These are phyloP conservation scores for Globisporangium carolinianum DNA, from an alignment of 352 stramenopile species.

Conservation along the genomic window DNA sequence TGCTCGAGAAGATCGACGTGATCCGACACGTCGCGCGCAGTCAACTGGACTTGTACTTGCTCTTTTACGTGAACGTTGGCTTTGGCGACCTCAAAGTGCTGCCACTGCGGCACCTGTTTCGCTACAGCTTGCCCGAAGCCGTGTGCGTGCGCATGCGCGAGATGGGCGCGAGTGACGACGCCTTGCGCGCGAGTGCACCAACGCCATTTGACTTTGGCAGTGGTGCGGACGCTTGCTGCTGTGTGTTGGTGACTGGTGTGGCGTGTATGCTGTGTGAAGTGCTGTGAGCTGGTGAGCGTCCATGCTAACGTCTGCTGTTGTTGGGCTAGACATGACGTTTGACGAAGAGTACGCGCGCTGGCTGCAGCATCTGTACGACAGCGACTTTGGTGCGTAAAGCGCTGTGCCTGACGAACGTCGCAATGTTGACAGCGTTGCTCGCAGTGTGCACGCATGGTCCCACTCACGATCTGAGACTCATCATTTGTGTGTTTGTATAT, in stretches of 20 bases:
- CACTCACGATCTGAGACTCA: neutral
- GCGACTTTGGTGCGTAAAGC: slow-evolving; percentile 59
- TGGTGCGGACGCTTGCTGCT: slow-evolving; percentile 14
- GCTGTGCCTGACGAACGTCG: neutral
- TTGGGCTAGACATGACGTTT: slow-evolving; percentile 47
- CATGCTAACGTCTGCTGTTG: neutral
- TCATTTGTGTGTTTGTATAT: neutral
- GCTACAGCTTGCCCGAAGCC: slow-evolving; percentile 55
- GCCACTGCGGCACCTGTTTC: slow-evolving; percentile 66
- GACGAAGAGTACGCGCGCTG: slow-evolving; percentile 85
- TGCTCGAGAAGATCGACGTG: slow-evolving; percentile 80
- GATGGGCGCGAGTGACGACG: slow-evolving; percentile 68
- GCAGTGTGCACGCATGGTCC: neutral
- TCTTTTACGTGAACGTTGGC: slow-evolving; percentile 67
- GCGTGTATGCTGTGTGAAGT: no score
- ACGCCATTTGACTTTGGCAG: slow-evolving; percentile 56
- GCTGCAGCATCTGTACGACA: slow-evolving; percentile 84
- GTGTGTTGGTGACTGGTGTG: neutral
- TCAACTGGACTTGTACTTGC: slow-evolving; percentile 61
- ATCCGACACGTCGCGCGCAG: slow-evolving; percentile 45
- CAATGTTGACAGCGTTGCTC: neutral
- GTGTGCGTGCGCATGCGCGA: slow-evolving; percentile 55
- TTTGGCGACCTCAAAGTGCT: slow-evolving; percentile 47
- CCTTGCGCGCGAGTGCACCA: slow-evolving; percentile 53
- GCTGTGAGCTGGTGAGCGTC: no score